Evolutionary conservation across 768 basidiomycete genomes (phyloP).

Genomic region (Mycena venus): DNA sequence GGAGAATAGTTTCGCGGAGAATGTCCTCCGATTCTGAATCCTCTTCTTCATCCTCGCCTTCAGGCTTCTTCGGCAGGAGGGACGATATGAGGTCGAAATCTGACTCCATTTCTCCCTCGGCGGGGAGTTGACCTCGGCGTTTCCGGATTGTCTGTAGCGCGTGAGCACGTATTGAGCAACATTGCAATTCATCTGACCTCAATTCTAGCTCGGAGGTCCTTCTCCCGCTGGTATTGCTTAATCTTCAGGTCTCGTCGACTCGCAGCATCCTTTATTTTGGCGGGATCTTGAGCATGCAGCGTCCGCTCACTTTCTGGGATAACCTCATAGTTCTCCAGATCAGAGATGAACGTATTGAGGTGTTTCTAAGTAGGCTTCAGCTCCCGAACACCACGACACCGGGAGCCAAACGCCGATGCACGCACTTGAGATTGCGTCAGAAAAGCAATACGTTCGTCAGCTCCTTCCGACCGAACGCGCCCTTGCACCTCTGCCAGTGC

Average conservation of each 20-base stretch:
- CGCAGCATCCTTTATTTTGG: constrained; percentile 71
- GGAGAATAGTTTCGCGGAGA: constrained; percentile 74
- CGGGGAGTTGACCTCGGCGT: constrained; percentile 59
- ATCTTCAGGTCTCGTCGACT: constrained; percentile 91
- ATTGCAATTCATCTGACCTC: constrained; percentile 61
- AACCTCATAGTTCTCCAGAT: constrained; percentile 76
- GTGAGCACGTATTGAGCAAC: neutral
- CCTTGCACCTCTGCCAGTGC: constrained; percentile 75
- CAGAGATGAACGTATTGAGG: constrained; percentile 59
- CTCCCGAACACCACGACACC: neutral
- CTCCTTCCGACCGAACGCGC: constrained; percentile 68
- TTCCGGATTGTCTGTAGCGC: constrained; percentile 64
- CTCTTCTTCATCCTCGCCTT: constrained; percentile 54
- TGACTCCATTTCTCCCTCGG: constrained; percentile 50
- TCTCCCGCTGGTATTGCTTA: constrained; percentile 89
- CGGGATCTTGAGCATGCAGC: constrained; percentile 64
- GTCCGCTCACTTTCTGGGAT: constrained; percentile 71
- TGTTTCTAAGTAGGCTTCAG: constrained; percentile 54
- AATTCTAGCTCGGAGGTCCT: constrained; percentile 78
- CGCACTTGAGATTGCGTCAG: constrained; percentile 73
- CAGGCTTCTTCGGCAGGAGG: constrained; percentile 60
- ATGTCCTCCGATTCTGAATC: constrained; percentile 75
- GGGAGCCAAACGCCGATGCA: constrained; percentile 3
- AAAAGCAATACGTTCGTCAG: constrained; percentile 67
- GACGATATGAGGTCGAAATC: constrained; percentile 77